Base-by-base conservation (phyloP, 2,329 filamentous ascomycete genomes). In the Neurospora sp. region DNA sequence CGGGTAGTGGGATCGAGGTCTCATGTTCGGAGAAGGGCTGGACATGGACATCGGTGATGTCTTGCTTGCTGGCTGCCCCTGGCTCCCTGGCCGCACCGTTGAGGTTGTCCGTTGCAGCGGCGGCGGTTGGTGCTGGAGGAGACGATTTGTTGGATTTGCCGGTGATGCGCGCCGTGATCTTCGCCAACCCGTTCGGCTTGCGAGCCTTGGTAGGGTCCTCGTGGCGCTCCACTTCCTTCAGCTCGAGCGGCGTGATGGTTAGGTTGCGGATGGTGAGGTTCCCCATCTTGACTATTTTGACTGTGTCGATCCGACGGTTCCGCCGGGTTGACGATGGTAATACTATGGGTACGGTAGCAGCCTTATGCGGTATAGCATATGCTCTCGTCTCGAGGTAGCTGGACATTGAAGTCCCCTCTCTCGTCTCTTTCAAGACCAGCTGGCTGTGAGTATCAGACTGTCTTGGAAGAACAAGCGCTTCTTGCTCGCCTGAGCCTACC, bases 231-330 rank as follows among this genome's bases (percentile, higher is more conserved):
- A 95, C 83, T 71, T 78, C 79, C 79, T 89, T 90, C 75, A 97
- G 86, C 74, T 90, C 87, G 69, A 97, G 83, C n/a, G 89, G 85
- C 67, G 87, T 89, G 70, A 87, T 84, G 66, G 92, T 95, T 73
- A 97, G 83, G 79, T 97, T 97, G 76, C 94, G 93, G 76, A 97
- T 87, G 4, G 87, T 91, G 74, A 97, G 82, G 70, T 81, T 79
- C 19, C 82, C 79, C 84, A 86, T 87, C 70, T 70, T 73, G 75
- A 66, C 66, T 68, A 43, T 38, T 38, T 38, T 11, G 39, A 15
- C 4, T 36, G 28, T 17, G 52, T 62, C 52, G 28, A 62, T 62
- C 52, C 52, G 52, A 10, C 28, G 15, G 23, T 62, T 62, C 52
- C 52, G 52, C 52, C 28, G 7, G 52, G 7, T 36, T 33, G 52